Conservation (phyloP, 805 yeast species). For the Cyberlindnera mycetangii region DNA sequence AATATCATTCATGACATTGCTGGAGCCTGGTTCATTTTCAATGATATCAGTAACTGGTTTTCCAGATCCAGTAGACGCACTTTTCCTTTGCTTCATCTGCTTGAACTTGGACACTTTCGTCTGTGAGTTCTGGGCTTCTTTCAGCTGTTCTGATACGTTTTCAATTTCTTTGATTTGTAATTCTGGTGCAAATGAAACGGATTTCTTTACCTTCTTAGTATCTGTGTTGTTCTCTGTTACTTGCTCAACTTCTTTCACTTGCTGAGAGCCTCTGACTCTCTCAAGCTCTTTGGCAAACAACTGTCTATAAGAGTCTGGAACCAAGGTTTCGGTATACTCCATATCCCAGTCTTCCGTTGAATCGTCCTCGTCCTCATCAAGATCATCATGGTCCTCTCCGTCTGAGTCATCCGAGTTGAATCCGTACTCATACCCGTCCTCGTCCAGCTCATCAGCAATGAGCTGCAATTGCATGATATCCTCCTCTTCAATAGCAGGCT, state of each 20-base stretch:
- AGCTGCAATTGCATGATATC: slow-evolving; percentile 53
- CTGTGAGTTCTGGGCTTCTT: slow-evolving; percentile 23
- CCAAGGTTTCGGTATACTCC: slow-evolving; percentile 7
- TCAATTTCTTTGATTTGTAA: slow-evolving; percentile 60
- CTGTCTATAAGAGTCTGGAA: slow-evolving; percentile 22
- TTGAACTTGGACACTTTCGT: slow-evolving; percentile 24
- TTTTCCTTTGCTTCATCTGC: slow-evolving; percentile 9
- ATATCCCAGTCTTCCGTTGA: slow-evolving; percentile 27
- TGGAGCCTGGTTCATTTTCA: background rate
- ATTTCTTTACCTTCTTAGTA: slow-evolving; percentile 33
- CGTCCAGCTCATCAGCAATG: slow-evolving; percentile 46
- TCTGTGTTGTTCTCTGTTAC: too few relatives aligned
- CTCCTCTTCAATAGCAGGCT: slow-evolving; percentile 36
- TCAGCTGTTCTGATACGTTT: slow-evolving; percentile 48
- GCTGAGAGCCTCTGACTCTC: slow-evolving; percentile 18
- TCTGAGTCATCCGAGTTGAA: too few relatives aligned
- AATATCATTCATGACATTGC: slow-evolving; percentile 1
- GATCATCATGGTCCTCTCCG: slow-evolving; percentile 38
- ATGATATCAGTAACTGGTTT: background rate
- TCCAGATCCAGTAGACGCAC: background rate
- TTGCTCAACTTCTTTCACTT: background rate
- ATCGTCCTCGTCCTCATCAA: slow-evolving; percentile 36
- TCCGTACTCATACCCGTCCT: slow-evolving; percentile 34
- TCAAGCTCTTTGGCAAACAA: slow-evolving; percentile 24
- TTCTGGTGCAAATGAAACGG: slow-evolving; percentile 50